Evolutionary conservation across 371 early-diverging fungal species (phyloP).

Genomic region (Saksenaea oblongispora): DNA sequence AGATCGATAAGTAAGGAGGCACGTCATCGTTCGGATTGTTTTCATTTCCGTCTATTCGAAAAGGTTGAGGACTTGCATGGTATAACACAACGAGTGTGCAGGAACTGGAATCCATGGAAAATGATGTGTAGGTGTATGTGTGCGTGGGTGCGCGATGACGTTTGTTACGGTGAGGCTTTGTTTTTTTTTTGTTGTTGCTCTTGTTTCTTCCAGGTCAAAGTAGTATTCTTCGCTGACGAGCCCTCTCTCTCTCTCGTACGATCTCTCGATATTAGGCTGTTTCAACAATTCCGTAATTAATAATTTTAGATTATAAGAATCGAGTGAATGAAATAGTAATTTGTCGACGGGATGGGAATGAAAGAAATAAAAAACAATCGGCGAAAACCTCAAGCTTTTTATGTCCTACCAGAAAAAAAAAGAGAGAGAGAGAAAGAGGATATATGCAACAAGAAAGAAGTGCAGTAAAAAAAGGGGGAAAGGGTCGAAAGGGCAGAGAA

Average conservation of each 20-base stretch:
- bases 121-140: neutral
- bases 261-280: neutral
- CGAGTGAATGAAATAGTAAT: neutral
- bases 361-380: neutral
- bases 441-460: conserved; percentile 4
- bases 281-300: neutral
- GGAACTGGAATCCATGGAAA: conserved; percentile 13
- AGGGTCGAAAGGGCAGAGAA: neutral
- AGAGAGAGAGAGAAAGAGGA: neutral
- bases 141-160: neutral
- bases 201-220: neutral
- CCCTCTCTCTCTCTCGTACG: conserved; percentile 6
- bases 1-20: conserved; percentile 14
- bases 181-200: neutral
- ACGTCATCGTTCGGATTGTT: neutral
- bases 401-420: neutral
- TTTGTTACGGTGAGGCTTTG: neutral
- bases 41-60: conserved; percentile 5
- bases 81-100: conserved; percentile 14
- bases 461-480: conserved; percentile 2
- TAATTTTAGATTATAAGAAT: neutral
- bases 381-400: neutral
- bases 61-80: conserved; percentile 9
- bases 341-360: neutral
- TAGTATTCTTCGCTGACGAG: neutral